These are phyloP conservation scores for Neltuma alba DNA, from an alignment of 306 rosid species.

Conservation along the genomic window DNA sequence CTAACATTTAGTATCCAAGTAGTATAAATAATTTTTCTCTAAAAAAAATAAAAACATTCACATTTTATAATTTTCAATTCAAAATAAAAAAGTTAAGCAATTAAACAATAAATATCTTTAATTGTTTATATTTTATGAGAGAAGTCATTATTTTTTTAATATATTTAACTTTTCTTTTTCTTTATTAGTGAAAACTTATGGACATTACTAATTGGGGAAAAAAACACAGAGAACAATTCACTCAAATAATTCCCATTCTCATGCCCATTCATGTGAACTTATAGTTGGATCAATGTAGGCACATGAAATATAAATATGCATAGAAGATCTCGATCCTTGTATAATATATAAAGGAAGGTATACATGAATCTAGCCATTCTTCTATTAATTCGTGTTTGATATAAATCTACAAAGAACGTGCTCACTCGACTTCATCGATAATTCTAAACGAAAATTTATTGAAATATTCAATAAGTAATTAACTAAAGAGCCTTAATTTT, in stretches of 20 bases:
- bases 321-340: background rate
- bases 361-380: background rate
- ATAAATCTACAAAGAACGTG: background rate
- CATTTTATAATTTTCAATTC: background rate
- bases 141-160: background rate
- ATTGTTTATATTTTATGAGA: background rate
- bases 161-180: background rate
- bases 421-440: background rate
- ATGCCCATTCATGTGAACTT: background rate
- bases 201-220: background rate
- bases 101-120: background rate
- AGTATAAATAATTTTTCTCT: background rate
- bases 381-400: background rate
- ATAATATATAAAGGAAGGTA: background rate
- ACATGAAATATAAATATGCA: background rate
- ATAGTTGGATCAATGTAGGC: background rate
- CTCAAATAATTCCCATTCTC: background rate
- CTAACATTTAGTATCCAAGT: too few species aligned
- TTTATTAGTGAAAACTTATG: background rate
- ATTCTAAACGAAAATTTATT: background rate
- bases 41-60: background rate
- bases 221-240: background rate
- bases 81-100: background rate
- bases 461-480: background rate
- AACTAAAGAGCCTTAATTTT: background rate